phyloP scores from a whole-genome alignment of 306 rosid genomes.

The Lathyrus sativus region DNA sequence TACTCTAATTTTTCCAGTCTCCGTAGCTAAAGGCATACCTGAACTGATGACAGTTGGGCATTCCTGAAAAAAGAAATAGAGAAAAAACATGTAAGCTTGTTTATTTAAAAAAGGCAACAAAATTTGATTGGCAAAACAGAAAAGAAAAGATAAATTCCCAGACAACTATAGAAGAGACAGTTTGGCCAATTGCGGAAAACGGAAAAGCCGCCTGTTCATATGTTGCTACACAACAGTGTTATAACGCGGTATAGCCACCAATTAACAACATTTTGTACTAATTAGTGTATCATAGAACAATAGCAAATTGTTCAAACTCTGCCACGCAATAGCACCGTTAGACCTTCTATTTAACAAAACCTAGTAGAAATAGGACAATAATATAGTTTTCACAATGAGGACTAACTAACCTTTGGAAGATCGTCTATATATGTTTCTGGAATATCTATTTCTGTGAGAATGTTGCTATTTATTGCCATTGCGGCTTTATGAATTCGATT shows the following conservation, averaged over 20 bases:
- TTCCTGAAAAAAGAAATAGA: constrained; percentile 52
- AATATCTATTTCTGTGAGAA: too few species aligned
- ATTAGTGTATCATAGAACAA: background rate
- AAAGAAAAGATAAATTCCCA: too few species aligned
- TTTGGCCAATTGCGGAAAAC: background rate
- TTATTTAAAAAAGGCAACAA: background rate
- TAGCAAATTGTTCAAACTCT: background rate
- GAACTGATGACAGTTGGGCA: constrained; percentile 50
- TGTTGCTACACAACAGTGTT: background rate
- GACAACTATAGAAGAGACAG: too few species aligned
- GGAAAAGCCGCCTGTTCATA: background rate
- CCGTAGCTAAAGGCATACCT: constrained; percentile 51
- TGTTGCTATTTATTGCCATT: too few species aligned
- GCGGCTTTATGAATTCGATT: too few species aligned
- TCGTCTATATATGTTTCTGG: too few species aligned
- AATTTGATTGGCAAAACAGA: too few species aligned
- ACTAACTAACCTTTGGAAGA: too few species aligned
- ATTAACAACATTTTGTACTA: constrained; percentile 1
- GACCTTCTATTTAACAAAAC: background rate
- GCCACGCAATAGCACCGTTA: background rate
- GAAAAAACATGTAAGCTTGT: constrained; percentile 10
- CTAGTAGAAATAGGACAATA: background rate
- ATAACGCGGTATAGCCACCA: background rate
- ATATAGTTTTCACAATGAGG: constrained; percentile 4
- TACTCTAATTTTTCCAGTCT: constrained; percentile 9